Conservation (phyloP, 1,284 basidiomycete genomes). For the Tilletia setariae region DNA sequence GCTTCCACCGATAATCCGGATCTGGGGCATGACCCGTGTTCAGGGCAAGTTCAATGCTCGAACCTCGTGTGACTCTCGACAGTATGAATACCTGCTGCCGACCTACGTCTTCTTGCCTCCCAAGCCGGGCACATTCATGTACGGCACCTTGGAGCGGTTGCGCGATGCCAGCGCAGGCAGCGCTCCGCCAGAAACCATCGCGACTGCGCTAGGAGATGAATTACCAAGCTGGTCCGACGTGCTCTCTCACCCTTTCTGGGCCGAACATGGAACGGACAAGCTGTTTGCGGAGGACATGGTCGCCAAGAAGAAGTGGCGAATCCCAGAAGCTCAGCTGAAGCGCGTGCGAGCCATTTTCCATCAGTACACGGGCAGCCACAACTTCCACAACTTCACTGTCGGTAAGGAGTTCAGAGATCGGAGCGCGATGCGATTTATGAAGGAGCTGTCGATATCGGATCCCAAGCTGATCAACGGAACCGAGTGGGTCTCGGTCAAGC, state of each 20-base stretch:
- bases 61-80: conserved; percentile 71
- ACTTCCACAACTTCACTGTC: conserved; percentile 97
- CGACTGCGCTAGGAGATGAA: conserved; percentile 9
- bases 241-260: conserved; percentile 49
- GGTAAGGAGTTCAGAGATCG: conserved; percentile 78
- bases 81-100: conserved; percentile 96
- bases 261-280: conserved; percentile 26
- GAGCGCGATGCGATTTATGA: conserved; percentile 78
- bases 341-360: conserved; percentile 33
- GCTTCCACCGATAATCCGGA: conserved; percentile 81
- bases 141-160: conserved; percentile 38
- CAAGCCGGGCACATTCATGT: conserved; percentile 62
- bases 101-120: conserved; percentile 91
- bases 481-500: conserved; percentile 89
- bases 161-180: conserved; percentile 5
- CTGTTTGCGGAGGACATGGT: conserved; percentile 39
- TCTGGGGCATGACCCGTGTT: conserved; percentile 85
- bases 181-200: conserved; percentile 15
- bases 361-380: conserved; percentile 56
- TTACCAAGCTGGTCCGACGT: conserved; percentile 24
- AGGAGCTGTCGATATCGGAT: conserved; percentile 64
- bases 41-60: conserved; percentile 91
- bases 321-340: conserved; percentile 28
- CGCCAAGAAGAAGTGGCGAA: conserved; percentile 45
- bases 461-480: conserved; percentile 74